A percentile compares a stretch with the other conserved stretches of the same genome.
These are phyloP conservation scores for Colletotrichum sp. DNA, from an alignment of 2,329 filamentous ascomycete genomes.

Conservation along the genomic window DNA sequence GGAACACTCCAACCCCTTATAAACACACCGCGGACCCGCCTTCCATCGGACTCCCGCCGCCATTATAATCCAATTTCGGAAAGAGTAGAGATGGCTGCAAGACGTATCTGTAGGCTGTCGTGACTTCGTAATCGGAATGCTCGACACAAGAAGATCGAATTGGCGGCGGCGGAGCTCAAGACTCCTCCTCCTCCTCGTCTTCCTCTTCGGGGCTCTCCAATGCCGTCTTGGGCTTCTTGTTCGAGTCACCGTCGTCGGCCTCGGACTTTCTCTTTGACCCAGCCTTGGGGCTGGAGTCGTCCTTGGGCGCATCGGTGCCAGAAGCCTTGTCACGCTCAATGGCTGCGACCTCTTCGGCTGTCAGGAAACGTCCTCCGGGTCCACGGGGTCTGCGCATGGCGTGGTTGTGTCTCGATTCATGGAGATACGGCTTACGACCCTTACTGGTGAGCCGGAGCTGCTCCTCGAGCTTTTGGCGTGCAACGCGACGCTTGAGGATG, in stretches of 20 bases:
- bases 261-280: conserved; percentile 68
- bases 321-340: conserved; percentile 72
- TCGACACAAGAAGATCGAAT: conserved; percentile 30
- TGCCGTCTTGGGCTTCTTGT: conserved; percentile 64
- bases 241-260: conserved; percentile 47
- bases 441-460: conserved; percentile 91
- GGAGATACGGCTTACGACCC: conserved; percentile 93
- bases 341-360: conserved; percentile 90
- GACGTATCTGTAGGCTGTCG: conserved; percentile 27
- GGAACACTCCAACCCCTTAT: conserved; percentile 10
- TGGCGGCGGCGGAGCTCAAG: conserved; percentile 17
- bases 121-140: conserved; percentile 37
- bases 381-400: conserved; percentile 95
- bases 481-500: conserved; percentile 92
- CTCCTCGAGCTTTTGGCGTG: conserved; percentile 92
- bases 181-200: conserved; percentile 47
- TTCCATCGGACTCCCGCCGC: conserved; percentile 12
- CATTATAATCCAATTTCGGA: conserved; percentile 10
- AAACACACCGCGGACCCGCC: background rate
- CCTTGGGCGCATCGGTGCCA: conserved; percentile 27
- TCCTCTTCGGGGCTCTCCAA: conserved; percentile 37
- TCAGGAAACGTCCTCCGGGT: conserved; percentile 93
- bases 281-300: conserved; percentile 29
- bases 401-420: conserved; percentile 97
- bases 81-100: conserved; percentile 9